phyloP scores from a whole-genome alignment of 2,329 filamentous ascomycete species.

The Trichoderma sp. region DNA sequence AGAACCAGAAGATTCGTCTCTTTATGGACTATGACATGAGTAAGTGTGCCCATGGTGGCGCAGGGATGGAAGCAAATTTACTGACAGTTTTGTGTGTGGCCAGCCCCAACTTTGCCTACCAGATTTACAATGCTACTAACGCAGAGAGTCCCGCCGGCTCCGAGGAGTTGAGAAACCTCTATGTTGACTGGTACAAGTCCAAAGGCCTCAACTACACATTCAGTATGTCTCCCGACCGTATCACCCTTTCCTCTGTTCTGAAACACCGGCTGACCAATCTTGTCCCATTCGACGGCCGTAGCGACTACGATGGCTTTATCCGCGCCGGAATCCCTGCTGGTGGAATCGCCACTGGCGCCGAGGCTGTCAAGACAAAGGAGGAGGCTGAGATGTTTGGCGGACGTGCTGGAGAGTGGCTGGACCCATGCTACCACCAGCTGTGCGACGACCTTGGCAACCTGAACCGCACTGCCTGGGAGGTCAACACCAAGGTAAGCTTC shows the following conservation, averaged over 20 bases:
- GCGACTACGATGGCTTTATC: constrained; percentile 79
- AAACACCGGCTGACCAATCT: background rate
- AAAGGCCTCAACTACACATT: constrained; percentile 67
- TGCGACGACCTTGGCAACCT: constrained; percentile 61
- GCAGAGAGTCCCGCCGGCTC: constrained; percentile 69
- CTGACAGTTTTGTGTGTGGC: constrained; percentile 44
- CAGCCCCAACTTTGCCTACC: constrained; percentile 66
- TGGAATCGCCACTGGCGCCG: constrained; percentile 76
- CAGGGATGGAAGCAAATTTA: background rate
- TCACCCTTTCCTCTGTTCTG: background rate
- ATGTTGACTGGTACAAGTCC: constrained; percentile 65
- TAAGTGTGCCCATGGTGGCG: background rate
- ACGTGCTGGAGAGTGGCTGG: constrained; percentile 59
- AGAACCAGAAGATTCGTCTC: constrained; percentile 63
- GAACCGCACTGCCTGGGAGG: constrained; percentile 60
- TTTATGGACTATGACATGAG: constrained; percentile 72
- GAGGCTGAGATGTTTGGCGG: constrained; percentile 72
- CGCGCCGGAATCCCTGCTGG: constrained; percentile 70
- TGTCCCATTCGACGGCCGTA: constrained; percentile 73
- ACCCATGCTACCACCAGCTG: constrained; percentile 63
- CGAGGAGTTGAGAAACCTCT: constrained; percentile 67
- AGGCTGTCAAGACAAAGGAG: constrained; percentile 70
- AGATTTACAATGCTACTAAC: constrained; percentile 73
- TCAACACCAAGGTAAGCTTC: constrained; percentile 57
- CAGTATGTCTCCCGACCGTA: constrained; percentile 32